Base-by-base conservation (phyloP, 352 stramenopile species). In the Globisporangium heterothallicum region DNA sequence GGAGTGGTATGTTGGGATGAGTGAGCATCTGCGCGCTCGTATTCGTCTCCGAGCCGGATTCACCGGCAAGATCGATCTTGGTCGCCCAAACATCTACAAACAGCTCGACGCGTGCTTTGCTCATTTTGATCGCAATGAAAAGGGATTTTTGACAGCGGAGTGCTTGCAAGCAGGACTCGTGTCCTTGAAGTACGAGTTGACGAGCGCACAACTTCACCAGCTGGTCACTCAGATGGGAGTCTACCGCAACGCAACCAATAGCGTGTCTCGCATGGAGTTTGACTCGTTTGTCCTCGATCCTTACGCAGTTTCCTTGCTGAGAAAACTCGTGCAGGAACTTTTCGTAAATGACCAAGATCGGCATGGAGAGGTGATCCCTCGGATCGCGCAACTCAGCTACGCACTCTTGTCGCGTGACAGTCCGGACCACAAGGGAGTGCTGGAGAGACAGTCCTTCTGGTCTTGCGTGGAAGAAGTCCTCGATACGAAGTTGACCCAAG, bases 241-340 rank as follows among this genome's bases (percentile, higher is more conserved):
- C 6, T 87, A 86, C 25, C 59, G 63, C 25, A 70, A 80, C 22
- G 56, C 26, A 16, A 69, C 55, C 14, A 50, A 38, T 6, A 63
- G 63, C 0, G 24, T 90, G 9, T 90, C 82, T 16, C 69, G 82
- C 35, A 84, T 80, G 49, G 82, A 92, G 49, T 92, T 92, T 48
- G 82, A 92, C 56, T 68, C 78, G 0, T 92, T 90, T 53, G 74
- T 84, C 24, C 34, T 92, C 22, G 78, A 88, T 41, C 78, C 78
- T 0, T 70, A 71, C 12, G 71, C 59, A 6, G 41, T 27, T n/a
- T 35, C 49, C 1, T 38, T 78, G 10, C 26, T 90, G 0, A 60
- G 61, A 1, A 64, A 56, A 7, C 46, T 92, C 0, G 66, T 70
- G 0, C 22, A 66, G n/a, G 42, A 68, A 9, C 48, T 80, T 10